Percentiles rank a stretch among this genome's conserved stretches.
These are phyloP conservation scores for Cryptosporidium sp. DNA, from an alignment of 169 alveolate species.

Conservation along the genomic window DNA sequence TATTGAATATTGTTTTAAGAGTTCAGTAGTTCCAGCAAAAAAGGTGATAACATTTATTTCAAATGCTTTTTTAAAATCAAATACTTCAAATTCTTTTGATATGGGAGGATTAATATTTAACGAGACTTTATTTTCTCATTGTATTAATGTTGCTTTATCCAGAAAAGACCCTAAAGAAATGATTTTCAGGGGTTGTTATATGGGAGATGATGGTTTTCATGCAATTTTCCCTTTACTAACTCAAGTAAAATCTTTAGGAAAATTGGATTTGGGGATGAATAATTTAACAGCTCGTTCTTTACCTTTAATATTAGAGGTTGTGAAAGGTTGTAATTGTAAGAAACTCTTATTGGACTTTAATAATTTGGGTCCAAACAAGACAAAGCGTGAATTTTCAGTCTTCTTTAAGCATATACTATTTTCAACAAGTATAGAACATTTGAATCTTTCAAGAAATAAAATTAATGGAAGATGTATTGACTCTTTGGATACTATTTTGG, in stretches of 20 bases:
- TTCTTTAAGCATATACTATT: conserved; percentile 56
- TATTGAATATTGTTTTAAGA: conserved; percentile 41
- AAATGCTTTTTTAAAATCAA: conserved; percentile 42
- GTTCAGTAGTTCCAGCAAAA: conserved; percentile 25
- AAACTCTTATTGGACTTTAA: conserved; percentile 48
- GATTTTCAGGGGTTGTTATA: conserved; percentile 66
- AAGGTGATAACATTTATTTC: conserved; percentile 36
- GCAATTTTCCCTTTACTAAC: conserved; percentile 42
- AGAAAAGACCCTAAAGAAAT: conserved; percentile 70
- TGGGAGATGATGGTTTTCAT: conserved; percentile 64
- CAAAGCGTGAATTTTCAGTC: conserved; percentile 43
- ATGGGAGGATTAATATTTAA: conserved; percentile 47
- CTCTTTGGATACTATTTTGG: conserved; percentile 53
- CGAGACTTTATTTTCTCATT: conserved; percentile 34
- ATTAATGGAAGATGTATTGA: conserved; percentile 73
- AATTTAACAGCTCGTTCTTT: conserved; percentile 61
- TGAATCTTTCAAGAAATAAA: conserved; percentile 55
- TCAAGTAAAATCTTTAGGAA: conserved; percentile 27
- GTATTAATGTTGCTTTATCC: conserved; percentile 59
- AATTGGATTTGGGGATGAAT: conserved; percentile 62
- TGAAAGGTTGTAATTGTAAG: conserved; percentile 27
- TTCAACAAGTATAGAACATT: conserved; percentile 21
- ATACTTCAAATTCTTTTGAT: conserved; percentile 29
- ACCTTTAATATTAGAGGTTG: conserved; percentile 56
- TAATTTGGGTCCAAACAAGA: conserved; percentile 53